Evolutionary conservation across 768 basidiomycete species (phyloP).

Genomic region (Coprinopsis marcescibilis): DNA sequence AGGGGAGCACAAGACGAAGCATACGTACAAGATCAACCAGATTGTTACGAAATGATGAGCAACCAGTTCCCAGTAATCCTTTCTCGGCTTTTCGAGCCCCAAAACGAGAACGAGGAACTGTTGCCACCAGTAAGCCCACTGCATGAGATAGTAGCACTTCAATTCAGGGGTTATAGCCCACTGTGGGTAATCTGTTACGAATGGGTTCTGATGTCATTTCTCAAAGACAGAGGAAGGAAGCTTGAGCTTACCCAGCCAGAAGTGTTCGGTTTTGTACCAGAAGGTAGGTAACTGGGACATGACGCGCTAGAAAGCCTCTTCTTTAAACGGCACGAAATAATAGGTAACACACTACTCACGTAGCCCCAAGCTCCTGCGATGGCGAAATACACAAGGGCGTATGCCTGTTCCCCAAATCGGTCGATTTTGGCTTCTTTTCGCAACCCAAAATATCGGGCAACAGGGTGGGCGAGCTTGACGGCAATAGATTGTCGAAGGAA

Average conservation of each 20-base stretch:
- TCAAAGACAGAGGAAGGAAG: neutral
- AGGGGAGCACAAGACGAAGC: too few relatives aligned
- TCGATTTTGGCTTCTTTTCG: conserved; percentile 60
- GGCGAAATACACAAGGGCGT: conserved; percentile 77
- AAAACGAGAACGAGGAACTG: conserved; percentile 83
- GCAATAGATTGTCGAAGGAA: conserved; percentile 76
- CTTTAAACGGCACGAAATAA: conserved; percentile 1
- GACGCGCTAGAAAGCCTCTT: conserved; percentile 47
- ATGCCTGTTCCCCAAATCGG: conserved; percentile 88
- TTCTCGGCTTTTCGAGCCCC: conserved; percentile 89
- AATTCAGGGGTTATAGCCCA: conserved; percentile 82
- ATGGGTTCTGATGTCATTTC: neutral
- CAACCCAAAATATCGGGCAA: conserved; percentile 71
- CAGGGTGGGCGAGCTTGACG: conserved; percentile 54
- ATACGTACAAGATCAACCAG: conserved; percentile 86
- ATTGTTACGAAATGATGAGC: conserved; percentile 90
- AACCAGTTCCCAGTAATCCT: conserved; percentile 84
- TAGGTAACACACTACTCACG: conserved; percentile 42
- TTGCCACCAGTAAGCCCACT: conserved; percentile 91
- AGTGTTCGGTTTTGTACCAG: conserved; percentile 79
- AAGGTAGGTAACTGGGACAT: conserved; percentile 79
- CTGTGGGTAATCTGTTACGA: conserved; percentile 68
- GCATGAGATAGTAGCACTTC: conserved; percentile 92
- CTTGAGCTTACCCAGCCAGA: conserved; percentile 71
- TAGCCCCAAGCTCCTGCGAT: conserved; percentile 70